Evolutionary conservation across 2,329 filamentous ascomycete genomes (phyloP).

Genomic region (Thermoascus crustaceus): DNA sequence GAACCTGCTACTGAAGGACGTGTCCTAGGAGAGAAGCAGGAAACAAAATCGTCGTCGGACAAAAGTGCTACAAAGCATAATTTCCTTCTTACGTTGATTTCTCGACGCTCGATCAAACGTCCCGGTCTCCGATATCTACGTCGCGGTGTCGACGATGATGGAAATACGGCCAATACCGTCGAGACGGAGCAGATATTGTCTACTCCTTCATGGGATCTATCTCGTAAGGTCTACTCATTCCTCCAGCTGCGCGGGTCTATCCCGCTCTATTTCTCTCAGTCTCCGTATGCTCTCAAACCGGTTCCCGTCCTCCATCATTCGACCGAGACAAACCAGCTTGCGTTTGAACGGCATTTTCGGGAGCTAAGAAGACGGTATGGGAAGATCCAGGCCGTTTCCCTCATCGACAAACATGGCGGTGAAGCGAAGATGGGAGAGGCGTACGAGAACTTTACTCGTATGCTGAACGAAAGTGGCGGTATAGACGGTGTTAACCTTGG

Average conservation of each 20-base stretch:
- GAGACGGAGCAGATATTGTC: slow-evolving; percentile 94
- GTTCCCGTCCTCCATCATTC: slow-evolving; percentile 76
- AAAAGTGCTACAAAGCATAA: slow-evolving; percentile 29
- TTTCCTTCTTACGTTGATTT: slow-evolving; percentile 82
- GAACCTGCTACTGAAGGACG: slow-evolving; percentile 18
- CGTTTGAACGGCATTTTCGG: slow-evolving; percentile 72
- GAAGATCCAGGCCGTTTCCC: slow-evolving; percentile 65
- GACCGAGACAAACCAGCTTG: slow-evolving; percentile 64
- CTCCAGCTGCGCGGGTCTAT: slow-evolving; percentile 85
- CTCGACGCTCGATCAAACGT: slow-evolving; percentile 75
- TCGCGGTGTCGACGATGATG: slow-evolving; percentile 82
- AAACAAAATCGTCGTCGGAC: slow-evolving; percentile 17
- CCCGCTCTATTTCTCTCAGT: slow-evolving; percentile 90
- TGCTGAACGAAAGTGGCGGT: slow-evolving; percentile 56
- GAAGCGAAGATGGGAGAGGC: slow-evolving; percentile 71
- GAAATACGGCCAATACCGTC: slow-evolving; percentile 79
- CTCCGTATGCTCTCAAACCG: slow-evolving; percentile 87
- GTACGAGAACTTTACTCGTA: slow-evolving; percentile 61
- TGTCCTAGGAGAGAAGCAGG: slow-evolving; percentile 37
- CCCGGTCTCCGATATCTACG: slow-evolving; percentile 85
- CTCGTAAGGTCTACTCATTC: slow-evolving; percentile 66
- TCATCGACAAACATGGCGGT: slow-evolving; percentile 81
- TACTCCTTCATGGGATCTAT: slow-evolving; percentile 54
- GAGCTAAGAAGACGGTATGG: slow-evolving; percentile 64
- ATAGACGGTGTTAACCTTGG: slow-evolving; percentile 47